Conservation (phyloP, 306 rosid species). For the Glycine latifolia region DNA sequence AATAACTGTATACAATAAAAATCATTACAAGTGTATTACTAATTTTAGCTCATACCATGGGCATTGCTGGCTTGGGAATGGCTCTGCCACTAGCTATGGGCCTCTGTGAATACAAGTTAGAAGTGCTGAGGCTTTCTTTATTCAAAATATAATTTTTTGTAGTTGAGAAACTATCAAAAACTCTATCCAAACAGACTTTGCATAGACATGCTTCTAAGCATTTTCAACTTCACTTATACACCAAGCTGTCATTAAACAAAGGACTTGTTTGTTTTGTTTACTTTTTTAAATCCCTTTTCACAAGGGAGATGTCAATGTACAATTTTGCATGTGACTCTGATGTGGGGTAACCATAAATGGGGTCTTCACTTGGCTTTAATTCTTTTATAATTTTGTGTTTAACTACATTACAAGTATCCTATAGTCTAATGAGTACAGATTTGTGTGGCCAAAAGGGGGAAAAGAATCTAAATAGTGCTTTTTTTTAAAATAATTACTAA, state of each 20-base stretch:
- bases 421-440: background rate
- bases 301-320: background rate
- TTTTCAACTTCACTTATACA: slow-evolving; percentile 19
- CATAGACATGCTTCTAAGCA: background rate
- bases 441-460: background rate
- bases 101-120: too few relatives aligned
- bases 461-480: too few relatives aligned
- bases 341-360: background rate
- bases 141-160: too few relatives aligned
- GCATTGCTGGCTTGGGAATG: too few relatives aligned
- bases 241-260: background rate
- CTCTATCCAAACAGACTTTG: too few relatives aligned
- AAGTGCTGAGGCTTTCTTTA: too few relatives aligned
- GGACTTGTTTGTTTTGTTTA: background rate
- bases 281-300: background rate
- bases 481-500: too few relatives aligned
- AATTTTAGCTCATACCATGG: too few relatives aligned
- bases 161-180: too few relatives aligned
- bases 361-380: background rate
- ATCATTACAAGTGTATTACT: too few relatives aligned
- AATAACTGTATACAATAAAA: too few relatives aligned
- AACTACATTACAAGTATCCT: background rate
- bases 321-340: background rate
- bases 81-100: too few relatives aligned
- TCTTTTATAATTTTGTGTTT: background rate